Evolutionary conservation across 768 basidiomycete genomes (phyloP), one percentile per base, ranked within the genome.

Genomic region (Leccinellum albellum): DNA sequence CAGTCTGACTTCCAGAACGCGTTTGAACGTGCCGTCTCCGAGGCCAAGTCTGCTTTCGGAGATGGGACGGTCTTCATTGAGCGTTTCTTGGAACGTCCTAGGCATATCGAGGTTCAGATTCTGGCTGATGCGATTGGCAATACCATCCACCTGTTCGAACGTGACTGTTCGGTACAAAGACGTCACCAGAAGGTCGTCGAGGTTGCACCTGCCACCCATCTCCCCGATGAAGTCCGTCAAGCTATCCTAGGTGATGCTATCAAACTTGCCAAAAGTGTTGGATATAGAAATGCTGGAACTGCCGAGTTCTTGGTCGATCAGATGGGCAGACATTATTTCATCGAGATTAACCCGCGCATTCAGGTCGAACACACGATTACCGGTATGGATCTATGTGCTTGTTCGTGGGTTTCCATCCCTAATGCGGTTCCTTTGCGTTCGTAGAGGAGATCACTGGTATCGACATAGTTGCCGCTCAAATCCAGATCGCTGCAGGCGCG

Each of bases 341-440:
- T 99, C 68, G 97, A 99, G 76, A 98, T 99, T 66, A 98, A 98
- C 75, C 94, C 97, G 29, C 94, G 97, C 77, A 98, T 99, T 67
- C 97, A 99, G 74, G 97, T 99, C 75, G 97, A 98, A 71, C 97
- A 98, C 75, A 98, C 97, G 55, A 98, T 98, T 72, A 98, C 97
- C 59, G 94, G 94, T 92, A 63, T 52, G 77, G 71, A 40, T 55
- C 17, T 32, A n/a, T 29, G 13, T 3, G 2, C 55, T 17, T 28
- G 42, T 46, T 51, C 15, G 15, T 44, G 35, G 13, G 24, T 13
- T 31, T 23, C 45, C 20, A 26, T 35, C 26, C 21, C 44, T 62
- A 45, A 49, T 24, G 3, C 17, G 23, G 10, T 14, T 45, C 5
- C 24, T 13, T n/a, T 46, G n/a, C 48, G 37, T 58, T 49, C 55